Evolutionary conservation across 768 basidiomycete species (phyloP), one percentile per base, ranked within the genome.

Genomic region (Psilocybe azurescens): DNA sequence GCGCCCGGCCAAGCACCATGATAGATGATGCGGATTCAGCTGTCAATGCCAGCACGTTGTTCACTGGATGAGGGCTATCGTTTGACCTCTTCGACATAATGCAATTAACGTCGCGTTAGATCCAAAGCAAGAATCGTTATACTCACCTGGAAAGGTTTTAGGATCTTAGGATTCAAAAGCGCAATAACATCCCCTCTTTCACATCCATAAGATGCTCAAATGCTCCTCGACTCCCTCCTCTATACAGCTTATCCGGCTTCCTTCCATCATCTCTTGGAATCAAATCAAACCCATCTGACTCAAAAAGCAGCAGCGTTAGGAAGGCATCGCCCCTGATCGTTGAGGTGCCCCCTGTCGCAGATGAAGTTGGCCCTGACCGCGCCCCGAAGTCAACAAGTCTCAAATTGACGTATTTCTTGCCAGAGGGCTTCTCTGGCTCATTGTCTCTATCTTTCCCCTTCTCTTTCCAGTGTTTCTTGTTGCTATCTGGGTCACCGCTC

Each of bases 151-250:
- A 91, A 90, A 10, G 95, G 95, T 69, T 93, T 93, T 60, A 97
- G 77, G 49, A 99, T 85, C 56, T 83, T 84, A 0, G 97, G 95
- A 69, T 97, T 97, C 18, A 99, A 78, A 46, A 99, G 81, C 1
- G 94, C 93, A 44, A 99, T 80, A 4, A 99, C 95, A 51, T 94
- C 90, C 2, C 97, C 66, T 95, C 91, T 61, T 87, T 87, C 58
- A 97, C 75, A 69, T 93, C 94, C 53, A 92, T 89, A 78, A 92
- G 86, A 53, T 84, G 80, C 73, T 99, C 97, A 70, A 93, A 99
- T 3, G 95, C 96, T 4, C 97, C 97, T 5, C 88, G 86, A 65
- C 94, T 95, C 2, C 97, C 97, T 0, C 97, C 97, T 65, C 82
- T 86, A 73, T 95, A 97, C 0, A 90, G 62, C 70, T 88, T 94